A percentile compares a stretch with the other conserved stretches of the same genome.
These are phyloP conservation scores for Fusarium chaquense DNA, from an alignment of 2,329 filamentous ascomycete species.

Conservation along the genomic window DNA sequence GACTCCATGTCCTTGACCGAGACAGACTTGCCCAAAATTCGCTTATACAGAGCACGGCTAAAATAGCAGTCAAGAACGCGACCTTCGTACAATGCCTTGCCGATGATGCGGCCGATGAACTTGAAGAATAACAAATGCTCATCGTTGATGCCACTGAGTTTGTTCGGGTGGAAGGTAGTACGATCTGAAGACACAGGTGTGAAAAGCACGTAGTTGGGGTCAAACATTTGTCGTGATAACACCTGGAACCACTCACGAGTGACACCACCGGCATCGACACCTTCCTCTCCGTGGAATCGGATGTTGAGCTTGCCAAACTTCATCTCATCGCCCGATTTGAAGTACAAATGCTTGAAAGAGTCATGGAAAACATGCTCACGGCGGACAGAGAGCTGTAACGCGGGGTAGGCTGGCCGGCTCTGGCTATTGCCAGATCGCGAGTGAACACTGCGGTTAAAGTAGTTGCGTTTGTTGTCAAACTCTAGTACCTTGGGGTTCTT, in stretches of 20 bases:
- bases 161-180: slow-evolving; percentile 98
- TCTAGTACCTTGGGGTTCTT: slow-evolving; percentile 99
- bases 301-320: slow-evolving; percentile 99
- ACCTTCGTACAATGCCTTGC: slow-evolving; percentile 96
- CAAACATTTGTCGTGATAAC: slow-evolving; percentile 97
- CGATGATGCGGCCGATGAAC: slow-evolving; percentile 98
- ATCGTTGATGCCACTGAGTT: slow-evolving; percentile 90
- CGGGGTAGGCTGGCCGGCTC: slow-evolving; percentile 75
- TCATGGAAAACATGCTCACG: slow-evolving; percentile 97
- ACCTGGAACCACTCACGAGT: slow-evolving; percentile 99
- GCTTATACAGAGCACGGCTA: slow-evolving; percentile 97
- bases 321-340: slow-evolving; percentile 96
- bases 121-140: slow-evolving; percentile 99
- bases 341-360: slow-evolving; percentile 98
- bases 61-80: slow-evolving; percentile 98
- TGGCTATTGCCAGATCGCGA: slow-evolving; percentile 73
- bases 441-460: slow-evolving; percentile 95
- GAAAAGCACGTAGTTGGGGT: slow-evolving; percentile 96
- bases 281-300: slow-evolving; percentile 96
- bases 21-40: slow-evolving; percentile 92
- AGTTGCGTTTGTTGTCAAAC: slow-evolving; percentile 99
- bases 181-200: slow-evolving; percentile 96
- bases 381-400: slow-evolving; percentile 87
- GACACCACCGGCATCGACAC: slow-evolving; percentile 96
- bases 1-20: slow-evolving; percentile 99